A percentile compares a stretch with the other conserved stretches of the same genome.
These are phyloP conservation scores for Euphorbia tirucalli DNA, from an alignment of 345 rosid genomes.

Conservation along the genomic window DNA sequence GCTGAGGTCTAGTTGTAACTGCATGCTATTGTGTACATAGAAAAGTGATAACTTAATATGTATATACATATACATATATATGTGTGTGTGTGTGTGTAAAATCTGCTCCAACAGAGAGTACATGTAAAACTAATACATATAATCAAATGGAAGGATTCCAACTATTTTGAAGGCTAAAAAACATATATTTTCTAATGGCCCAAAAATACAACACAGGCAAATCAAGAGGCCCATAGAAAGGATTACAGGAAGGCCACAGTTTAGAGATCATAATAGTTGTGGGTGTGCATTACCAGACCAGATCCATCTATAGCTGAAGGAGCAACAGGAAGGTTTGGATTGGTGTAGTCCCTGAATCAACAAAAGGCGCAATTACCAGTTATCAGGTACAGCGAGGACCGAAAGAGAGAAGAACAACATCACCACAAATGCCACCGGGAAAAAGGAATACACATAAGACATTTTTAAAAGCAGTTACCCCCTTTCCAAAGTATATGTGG, in stretches of 20 bases:
- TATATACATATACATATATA: no score
- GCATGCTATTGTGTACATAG: not conserved
- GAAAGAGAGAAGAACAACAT: slow-evolving; percentile 1
- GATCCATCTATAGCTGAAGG: slow-evolving; percentile 93
- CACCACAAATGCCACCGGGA: not conserved
- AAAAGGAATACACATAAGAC: not conserved
- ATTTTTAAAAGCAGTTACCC: not conserved
- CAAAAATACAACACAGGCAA: not conserved
- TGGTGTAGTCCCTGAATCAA: slow-evolving; percentile 84
- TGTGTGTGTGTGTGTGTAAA: no score
- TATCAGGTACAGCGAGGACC: slow-evolving; percentile 3
- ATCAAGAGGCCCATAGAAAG: not conserved
- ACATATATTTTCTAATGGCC: not conserved
- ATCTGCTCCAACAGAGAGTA: not conserved
- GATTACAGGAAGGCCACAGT: not conserved
- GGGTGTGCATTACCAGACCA: slow-evolving; percentile 53
- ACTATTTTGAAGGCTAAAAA: not conserved
- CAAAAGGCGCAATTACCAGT: slow-evolving; percentile 10
- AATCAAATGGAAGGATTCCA: not conserved
- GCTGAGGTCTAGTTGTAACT: not conserved
- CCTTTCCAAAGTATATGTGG: not conserved
- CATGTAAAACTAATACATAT: not conserved
- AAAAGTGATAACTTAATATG: not conserved
- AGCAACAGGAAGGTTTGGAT: slow-evolving; percentile 93
- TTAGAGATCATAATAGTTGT: not conserved